These are phyloP conservation scores for Bruguiera gymnorhiza DNA, from an alignment of 345 rosid species.

Conservation along the genomic window DNA sequence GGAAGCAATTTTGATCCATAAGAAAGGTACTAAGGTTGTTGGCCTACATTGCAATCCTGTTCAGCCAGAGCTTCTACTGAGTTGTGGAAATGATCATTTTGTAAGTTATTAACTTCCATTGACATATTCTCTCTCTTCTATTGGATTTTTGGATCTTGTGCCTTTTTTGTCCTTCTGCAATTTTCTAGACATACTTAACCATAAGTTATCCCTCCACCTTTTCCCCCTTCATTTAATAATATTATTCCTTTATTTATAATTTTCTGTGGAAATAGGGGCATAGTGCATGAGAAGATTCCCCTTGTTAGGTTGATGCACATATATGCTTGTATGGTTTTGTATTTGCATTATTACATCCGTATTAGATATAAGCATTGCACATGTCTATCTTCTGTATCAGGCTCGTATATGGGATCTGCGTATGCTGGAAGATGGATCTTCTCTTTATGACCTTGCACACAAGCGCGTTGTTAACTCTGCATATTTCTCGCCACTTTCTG, in stretches of 20 bases:
- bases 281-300: too few relatives aligned
- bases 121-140: background rate
- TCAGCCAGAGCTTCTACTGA: slow-evolving; percentile 82
- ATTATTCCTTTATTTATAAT: too few relatives aligned
- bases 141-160: background rate
- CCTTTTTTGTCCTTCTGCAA: background rate
- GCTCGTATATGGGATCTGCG: slow-evolving; percentile 97
- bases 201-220: too few relatives aligned
- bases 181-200: too few relatives aligned
- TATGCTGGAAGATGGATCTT: slow-evolving; percentile 52
- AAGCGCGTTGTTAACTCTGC: slow-evolving; percentile 94
- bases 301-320: background rate
- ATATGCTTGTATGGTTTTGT: background rate
- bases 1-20: slow-evolving; percentile 72
- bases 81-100: slow-evolving; percentile 96
- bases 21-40: slow-evolving; percentile 88
- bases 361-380: slow-evolving; percentile 2
- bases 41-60: slow-evolving; percentile 94
- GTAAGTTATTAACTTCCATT: slow-evolving; percentile 44
- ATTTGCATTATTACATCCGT: slow-evolving; percentile 5
- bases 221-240: too few relatives aligned
- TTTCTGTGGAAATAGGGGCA: too few relatives aligned
- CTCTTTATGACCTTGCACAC: slow-evolving; percentile 64
- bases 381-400: slow-evolving; percentile 35
- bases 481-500: slow-evolving; percentile 85